These are phyloP conservation scores for Forsythia viridissima DNA, from an alignment of 257 asterid species.

Conservation along the genomic window DNA sequence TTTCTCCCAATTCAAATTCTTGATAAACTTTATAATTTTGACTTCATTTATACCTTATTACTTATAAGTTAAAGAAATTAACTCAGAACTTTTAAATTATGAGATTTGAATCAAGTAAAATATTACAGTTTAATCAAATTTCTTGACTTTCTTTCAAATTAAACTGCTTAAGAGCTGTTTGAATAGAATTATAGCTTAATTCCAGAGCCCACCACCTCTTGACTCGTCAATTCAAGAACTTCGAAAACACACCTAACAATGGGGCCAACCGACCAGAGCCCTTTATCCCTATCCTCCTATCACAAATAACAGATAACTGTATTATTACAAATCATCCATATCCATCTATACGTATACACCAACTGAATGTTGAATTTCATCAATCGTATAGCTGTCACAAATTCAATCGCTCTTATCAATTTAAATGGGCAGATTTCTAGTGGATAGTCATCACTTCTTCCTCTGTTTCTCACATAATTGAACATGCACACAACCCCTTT, in stretches of 20 bases:
- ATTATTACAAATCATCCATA: constrained; percentile 23
- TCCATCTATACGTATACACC: constrained; percentile 17
- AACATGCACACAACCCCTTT: constrained; percentile 3
- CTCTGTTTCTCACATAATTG: background rate
- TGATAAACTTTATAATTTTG: too few species aligned
- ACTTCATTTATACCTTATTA: too few species aligned
- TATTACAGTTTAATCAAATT: too few species aligned
- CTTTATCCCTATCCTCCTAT: constrained; percentile 30
- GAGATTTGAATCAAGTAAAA: too few species aligned
- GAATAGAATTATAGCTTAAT: too few species aligned
- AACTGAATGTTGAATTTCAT: background rate
- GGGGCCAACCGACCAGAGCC: constrained; percentile 18
- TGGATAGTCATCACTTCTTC: background rate
- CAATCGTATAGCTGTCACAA: constrained; percentile 4
- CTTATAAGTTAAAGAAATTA: too few species aligned
- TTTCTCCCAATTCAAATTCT: too few species aligned
- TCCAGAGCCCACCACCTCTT: background rate
- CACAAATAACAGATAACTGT: constrained; percentile 24
- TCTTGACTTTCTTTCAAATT: too few species aligned
- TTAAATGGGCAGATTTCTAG: background rate
- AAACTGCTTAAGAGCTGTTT: too few species aligned
- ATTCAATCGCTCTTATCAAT: constrained; percentile 18
- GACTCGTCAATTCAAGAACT: constrained; percentile 24
- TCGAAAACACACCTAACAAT: constrained; percentile 10
- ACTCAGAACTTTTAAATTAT: too few species aligned